Base-by-base conservation (phyloP, 495 filamentous ascomycete genomes). In the Aspergillus nidulans region DNA sequence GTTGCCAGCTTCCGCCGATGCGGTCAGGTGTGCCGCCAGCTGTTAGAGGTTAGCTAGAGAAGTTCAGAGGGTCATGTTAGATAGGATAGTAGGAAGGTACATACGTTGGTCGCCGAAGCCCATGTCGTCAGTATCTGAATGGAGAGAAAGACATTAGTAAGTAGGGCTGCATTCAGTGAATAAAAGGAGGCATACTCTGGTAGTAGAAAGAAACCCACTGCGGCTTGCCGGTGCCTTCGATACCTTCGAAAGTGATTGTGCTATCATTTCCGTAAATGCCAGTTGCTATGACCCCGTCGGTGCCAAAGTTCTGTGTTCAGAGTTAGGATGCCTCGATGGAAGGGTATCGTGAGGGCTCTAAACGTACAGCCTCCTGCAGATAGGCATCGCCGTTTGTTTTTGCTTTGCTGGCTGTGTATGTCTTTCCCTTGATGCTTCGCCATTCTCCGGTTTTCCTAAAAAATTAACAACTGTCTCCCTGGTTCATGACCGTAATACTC, bases 131-230 rank as follows among this genome's bases (percentile, higher is more conserved):
- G 38, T 66, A 25, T 66, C 63, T 66, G 21, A 28, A 13, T 18
- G 2, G 19, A 9, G 34, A 28, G 18, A 12, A 10, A 21, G 12
- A n/a, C 26, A 12, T 20, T 38, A 7, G 16, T 15, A 7, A 15
- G 30, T 34, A 15, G 19, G 50, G 3, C 30, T 30, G 10, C 32
- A 20, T 4, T 6, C 1, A 8, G 50, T 2, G 32, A n/a, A 25
- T 28, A 12, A 16, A 6, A 15, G 8, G n/a, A n/a, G 20, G 52
- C 63, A 15, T 47, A 66, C 61, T 66, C 41, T 66, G 63, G 46
- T 80, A 80, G 53, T 81, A 77, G 61, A 81, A 80, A 0, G 79
- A 80, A 12, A 81, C 68, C 77, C 76, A 81, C 69, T 81, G 79
- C 1, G 72, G 72, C 34, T 75, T 69, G 18, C 77, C 79, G 6